Base-by-base conservation (phyloP, 768 basidiomycete species). In the Gloeostereum incarnatum region DNA sequence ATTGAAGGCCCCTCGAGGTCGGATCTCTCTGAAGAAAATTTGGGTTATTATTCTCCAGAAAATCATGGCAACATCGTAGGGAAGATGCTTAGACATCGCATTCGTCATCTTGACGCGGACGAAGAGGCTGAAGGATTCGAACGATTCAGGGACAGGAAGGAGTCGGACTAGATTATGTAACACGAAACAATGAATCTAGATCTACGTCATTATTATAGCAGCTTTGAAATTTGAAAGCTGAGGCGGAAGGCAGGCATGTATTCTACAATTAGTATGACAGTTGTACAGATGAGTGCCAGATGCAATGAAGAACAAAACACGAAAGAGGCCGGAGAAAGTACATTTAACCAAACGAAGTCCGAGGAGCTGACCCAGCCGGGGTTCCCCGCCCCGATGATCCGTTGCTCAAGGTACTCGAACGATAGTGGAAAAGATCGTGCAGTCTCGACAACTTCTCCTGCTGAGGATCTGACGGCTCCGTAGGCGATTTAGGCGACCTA, bases 1-100 rank as follows among this genome's bases (percentile, higher is more conserved):
- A 56, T 96, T 88, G 72, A 86, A 97, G 23, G 92, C 86, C 36
- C 94, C 89, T 58, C 94, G 70, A 3, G 92, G 88, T 42, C 94
- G 73, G 50, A 97, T 81, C 63, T 98, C 94, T 48, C 94, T 70
- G 66, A 98, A 98, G 71, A 98, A 98, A 49, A 98, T 80, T 61
- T 86, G 86, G 46, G 86, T 89, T 41, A 94, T 72, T 2, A 72
- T 65, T 41, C 83, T 65, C 88, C 87, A 94, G 61, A 94, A 89
- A 33, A 85, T 55, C 58, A 94, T 76, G 27, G 78, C 78, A 19
- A 75, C 66, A 53, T 91, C 84, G 54, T 91, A 92, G 39, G 59
- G 48, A 13, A 68, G 31, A 17, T 43, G 62, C 40, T 51, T n/a
- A n/a, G n/a, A n/a, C n/a, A n/a, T n/a, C n/a, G n/a, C n/a, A n/a